Evolutionary conservation across 2,329 filamentous ascomycete species (phyloP).

Genomic region (Fusarium beomiforme): DNA sequence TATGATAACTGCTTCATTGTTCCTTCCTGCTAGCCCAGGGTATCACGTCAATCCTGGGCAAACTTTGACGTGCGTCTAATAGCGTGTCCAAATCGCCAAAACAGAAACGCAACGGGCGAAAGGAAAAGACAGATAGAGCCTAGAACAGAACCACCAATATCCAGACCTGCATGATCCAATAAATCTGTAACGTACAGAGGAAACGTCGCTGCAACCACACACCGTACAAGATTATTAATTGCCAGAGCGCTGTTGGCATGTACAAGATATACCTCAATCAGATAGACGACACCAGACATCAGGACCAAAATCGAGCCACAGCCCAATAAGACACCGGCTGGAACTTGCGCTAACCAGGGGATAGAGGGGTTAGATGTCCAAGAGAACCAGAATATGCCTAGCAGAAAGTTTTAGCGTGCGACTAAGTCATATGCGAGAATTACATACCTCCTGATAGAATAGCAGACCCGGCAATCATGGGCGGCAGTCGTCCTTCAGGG

Average conservation of each 20-base stretch:
- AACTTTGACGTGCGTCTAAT: not conserved
- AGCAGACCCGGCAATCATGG: not conserved
- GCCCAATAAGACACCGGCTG: not conserved
- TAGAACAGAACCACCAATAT: not conserved
- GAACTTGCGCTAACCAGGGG: not conserved
- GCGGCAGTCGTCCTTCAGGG: not conserved
- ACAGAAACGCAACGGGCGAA: not conserved
- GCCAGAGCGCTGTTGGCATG: not conserved
- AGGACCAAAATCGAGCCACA: not conserved
- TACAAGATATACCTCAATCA: not conserved
- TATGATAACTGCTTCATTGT: too few species aligned
- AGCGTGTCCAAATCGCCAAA: not conserved
- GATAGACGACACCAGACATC: not conserved
- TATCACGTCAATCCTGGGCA: not conserved
- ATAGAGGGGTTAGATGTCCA: not conserved
- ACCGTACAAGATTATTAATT: not conserved
- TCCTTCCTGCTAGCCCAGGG: too few species aligned
- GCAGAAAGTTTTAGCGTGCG: fast-evolving
- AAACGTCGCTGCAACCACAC: not conserved
- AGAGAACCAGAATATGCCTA: not conserved
- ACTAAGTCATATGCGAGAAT: fast-evolving
- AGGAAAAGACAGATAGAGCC: not conserved
- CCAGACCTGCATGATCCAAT: not conserved
- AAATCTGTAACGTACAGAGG: not conserved
- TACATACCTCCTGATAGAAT: not conserved